Evolutionary conservation across 2,329 filamentous ascomycete species (phyloP), one percentile per base, ranked within the genome.

Genomic region (Scedosporium apiospermum): DNA sequence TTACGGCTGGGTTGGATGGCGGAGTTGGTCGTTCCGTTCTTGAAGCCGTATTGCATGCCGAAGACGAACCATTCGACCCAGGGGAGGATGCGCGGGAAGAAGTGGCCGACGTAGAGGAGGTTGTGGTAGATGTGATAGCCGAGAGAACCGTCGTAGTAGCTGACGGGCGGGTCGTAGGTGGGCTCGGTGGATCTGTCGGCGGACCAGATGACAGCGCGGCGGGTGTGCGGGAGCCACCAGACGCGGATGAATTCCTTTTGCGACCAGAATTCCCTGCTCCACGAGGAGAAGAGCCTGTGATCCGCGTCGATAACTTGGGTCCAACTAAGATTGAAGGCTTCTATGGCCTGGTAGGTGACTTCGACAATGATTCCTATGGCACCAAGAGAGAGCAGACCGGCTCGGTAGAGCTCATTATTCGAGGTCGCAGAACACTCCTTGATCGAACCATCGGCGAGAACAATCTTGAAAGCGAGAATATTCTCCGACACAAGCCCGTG

Each of bases 51-150:
- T 74, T 98, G 93, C 89, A 98, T 91, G 68, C 93, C 92, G 69
- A 97, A 97, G 62, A 98, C 89, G 72, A 97, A 93, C 89, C 92
- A 95, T 75, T 99, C 95, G 41, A 98, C 84, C 84, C 87, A 90
- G 0, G 93, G 95, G 5, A 96, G 80, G 63, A 96, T 82, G 57
- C 85, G 82, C 1, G 95, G 95, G 18, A 93, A 74, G 69, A 86
- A 90, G 65, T 93, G 89, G 2, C 88, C 85, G 9, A 95, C 72
- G 69, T 89, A 93, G 5, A 99, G 86, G 53, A 98, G 81, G 71
- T 93, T 92, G 72, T 98, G 93, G 72, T 99, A 98, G 64, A 96
- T 81, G 69, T 95, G 88, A 72, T 93, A 96, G 44, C 95, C 95
- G 6, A 97, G 75, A 46, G 80, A 78, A 58, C 88, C 88, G 65